Conservation (phyloP, 441 rosid species). For the Erysimum cheiri region DNA sequence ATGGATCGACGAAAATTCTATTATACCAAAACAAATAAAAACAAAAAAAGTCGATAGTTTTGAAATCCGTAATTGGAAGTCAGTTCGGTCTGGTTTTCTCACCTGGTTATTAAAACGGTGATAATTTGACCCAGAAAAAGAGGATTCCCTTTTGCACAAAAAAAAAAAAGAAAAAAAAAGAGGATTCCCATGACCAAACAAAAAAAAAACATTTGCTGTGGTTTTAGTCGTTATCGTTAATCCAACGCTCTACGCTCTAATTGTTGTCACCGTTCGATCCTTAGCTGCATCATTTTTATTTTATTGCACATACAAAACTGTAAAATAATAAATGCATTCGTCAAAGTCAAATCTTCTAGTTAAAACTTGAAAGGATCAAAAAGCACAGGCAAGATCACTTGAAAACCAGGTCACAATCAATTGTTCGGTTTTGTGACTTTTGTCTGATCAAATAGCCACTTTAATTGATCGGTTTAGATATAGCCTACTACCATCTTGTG, state of each 20-base stretch:
- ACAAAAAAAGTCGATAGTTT: background rate
- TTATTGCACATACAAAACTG: background rate
- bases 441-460: background rate
- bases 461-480: conserved; percentile 3
- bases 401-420: background rate
- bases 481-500: background rate
- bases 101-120: background rate
- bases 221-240: background rate
- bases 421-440: conserved; percentile 3
- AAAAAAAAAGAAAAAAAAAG: too few relatives aligned
- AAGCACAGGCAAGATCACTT: background rate
- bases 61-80: background rate
- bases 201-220: background rate
- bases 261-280: background rate
- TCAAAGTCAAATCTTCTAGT: conserved; percentile 18
- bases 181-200: too few relatives aligned
- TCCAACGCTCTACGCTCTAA: background rate
- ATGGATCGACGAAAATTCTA: conserved; percentile 23
- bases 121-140: background rate
- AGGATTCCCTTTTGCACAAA: too few relatives aligned
- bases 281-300: conserved; percentile 1
- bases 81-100: conserved; percentile 21
- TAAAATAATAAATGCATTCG: background rate
- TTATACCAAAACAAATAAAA: background rate
- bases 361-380: background rate